A percentile compares a stretch with the other conserved stretches of the same genome.
Conservation (phyloP, 371 early-diverging fungal genomes). For the Mucor velutinosus region DNA sequence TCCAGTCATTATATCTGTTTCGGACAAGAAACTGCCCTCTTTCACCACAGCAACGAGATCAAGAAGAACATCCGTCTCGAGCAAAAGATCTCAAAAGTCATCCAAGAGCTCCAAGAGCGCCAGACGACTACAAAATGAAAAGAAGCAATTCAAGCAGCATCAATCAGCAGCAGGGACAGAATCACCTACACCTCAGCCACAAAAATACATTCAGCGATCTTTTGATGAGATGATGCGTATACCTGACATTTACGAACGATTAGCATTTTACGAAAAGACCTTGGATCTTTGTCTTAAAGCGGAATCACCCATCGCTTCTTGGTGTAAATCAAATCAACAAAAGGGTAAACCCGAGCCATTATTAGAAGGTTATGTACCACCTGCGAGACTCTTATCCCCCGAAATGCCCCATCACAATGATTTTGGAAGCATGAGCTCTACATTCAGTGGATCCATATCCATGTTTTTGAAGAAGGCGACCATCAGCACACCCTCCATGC, state of each 20-base stretch:
- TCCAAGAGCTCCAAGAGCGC: conserved; percentile 9
- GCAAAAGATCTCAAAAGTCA: conserved; percentile 21
- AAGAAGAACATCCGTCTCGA: conserved; percentile 18
- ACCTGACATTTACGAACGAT: conserved; percentile 34
- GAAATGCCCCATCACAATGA: conserved; percentile 7
- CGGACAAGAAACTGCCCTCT: not conserved
- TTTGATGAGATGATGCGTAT: conserved; percentile 47
- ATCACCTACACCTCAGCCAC: not conserved
- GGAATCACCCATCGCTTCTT: conserved; percentile 25
- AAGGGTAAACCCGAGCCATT: conserved; percentile 31
- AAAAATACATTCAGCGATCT: conserved; percentile 32
- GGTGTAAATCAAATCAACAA: conserved; percentile 20
- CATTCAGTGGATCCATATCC: conserved; percentile 22
- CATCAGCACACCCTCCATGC: conserved; percentile 1
- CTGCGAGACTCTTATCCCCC: conserved; percentile 13
- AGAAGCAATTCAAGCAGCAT: not conserved
- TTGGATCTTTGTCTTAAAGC: conserved; percentile 29
- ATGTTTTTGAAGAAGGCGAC: conserved; percentile 24
- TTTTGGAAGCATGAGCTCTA: conserved; percentile 9
- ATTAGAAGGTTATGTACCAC: conserved; percentile 34
- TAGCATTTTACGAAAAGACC: conserved; percentile 42
- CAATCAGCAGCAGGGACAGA: not conserved
- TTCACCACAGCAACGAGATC: not conserved
- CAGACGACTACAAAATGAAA: conserved; percentile 8
- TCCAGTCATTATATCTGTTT: not conserved